Base-by-base conservation (phyloP, 176 grass and related monocot genomes). In the Tillandsia fasciculata region DNA sequence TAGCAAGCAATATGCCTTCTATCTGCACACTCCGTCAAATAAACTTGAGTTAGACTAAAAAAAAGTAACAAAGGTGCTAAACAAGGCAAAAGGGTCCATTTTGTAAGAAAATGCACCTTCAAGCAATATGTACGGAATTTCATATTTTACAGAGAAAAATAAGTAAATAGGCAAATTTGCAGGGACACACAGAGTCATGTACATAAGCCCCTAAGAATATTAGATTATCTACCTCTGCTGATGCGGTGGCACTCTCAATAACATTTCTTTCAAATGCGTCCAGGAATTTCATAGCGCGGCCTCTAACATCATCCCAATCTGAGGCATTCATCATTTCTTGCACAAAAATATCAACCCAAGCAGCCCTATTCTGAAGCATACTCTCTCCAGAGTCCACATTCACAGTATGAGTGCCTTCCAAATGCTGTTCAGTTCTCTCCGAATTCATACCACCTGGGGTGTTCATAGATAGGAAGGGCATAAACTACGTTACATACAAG, bases 281-380 rank as follows among this genome's bases (percentile, higher is more conserved):
- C 66, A 77, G 63, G 42, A 63, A 59, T 53, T 77, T 77, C 53
- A 69, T 77, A 61, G 53, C 66, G 28, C 75, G 75, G 17, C 29
- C 42, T 26, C 52, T 65, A 14, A 69, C 17, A 70, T 77, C 75
- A 69, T 49, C 47, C 75, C 65, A 77, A 63, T 77, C 53, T 12
- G 75, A 69, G 11, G 75, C 75, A 69, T 77, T 69, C 52, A 59
- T 61, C 75, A 77, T 77, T 77, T 69, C 75, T 53, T 77, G 52
- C 48, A 77, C 75, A 69, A 77, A 77, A 22, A 77, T 50, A 61
- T 77, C 75, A 51, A 61, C 66, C 75, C 75, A 77, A 27, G 75
- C 50, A 63, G 66, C 17, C 47, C 52, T 48, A 11, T 51, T 69
- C 3, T 58, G 22, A 18, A 52, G 18, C 17, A 26, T 48, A 29